Evolutionary conservation across 73 alveolate species (phyloP).

Genomic region (Paramecium sexaurelia): DNA sequence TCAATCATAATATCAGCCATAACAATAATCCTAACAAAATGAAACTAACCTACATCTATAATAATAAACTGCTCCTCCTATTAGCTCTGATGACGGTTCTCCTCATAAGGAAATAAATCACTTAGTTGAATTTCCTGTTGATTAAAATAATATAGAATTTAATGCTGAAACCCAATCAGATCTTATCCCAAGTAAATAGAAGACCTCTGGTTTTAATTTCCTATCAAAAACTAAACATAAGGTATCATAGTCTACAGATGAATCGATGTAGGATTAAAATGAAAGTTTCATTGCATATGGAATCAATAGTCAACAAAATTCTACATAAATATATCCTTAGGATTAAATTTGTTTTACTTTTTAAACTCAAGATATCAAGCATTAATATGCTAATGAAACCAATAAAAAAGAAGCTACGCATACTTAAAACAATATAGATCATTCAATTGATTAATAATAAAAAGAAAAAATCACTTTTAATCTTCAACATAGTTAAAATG

Average conservation of each 20-base stretch:
- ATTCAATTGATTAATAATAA: not conserved
- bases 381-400: not conserved
- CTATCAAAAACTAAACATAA: not conserved
- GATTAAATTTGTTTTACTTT: not conserved
- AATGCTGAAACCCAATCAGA: not conserved
- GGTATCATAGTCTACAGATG: not conserved
- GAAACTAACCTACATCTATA: not conserved
- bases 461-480: not conserved
- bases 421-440: not conserved
- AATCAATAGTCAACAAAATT: not conserved
- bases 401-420: not conserved
- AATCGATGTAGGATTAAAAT: not conserved
- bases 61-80: not conserved
- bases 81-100: not conserved
- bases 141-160: not conserved
- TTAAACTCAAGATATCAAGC: not conserved
- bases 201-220: slow-evolving; percentile 9
- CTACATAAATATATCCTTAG: not conserved
- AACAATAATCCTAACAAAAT: not conserved
- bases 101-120: not conserved
- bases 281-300: slow-evolving; percentile 1
- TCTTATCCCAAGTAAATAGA: not conserved
- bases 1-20: not conserved
- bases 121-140: not conserved
- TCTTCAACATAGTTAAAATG: not conserved